These are phyloP conservation scores for Aspergillus uvarum DNA, from an alignment of 2,329 filamentous ascomycete species.

Conservation along the genomic window DNA sequence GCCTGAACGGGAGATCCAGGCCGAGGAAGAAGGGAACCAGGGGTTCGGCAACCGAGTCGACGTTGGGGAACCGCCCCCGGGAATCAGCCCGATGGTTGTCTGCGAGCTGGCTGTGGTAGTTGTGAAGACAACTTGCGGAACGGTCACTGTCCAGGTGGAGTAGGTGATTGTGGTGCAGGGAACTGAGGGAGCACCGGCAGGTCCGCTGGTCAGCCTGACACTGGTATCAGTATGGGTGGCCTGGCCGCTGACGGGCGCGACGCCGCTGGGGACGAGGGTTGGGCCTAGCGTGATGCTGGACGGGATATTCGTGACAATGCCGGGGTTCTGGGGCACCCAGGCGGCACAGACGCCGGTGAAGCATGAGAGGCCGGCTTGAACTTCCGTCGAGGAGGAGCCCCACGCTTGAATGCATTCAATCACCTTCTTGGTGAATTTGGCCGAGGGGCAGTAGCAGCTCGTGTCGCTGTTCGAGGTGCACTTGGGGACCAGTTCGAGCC, in stretches of 20 bases:
- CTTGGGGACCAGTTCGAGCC: conserved; percentile 65
- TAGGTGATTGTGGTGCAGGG: conserved; percentile 45
- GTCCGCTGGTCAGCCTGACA: conserved; percentile 18
- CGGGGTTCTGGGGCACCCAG: conserved; percentile 75
- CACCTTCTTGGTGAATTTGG: conserved; percentile 73
- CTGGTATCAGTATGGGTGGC: conserved; percentile 36
- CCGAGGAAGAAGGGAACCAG: conserved; percentile 19
- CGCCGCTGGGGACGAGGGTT: conserved; percentile 49
- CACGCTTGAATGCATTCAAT: conserved; percentile 79
- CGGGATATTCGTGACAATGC: conserved; percentile 73
- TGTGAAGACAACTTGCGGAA: conserved; percentile 47
- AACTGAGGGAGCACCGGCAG: conserved; percentile 24
- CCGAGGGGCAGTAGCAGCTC: conserved; percentile 81
- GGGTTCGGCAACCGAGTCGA: conserved; percentile 21
- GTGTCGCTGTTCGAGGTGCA: conserved; percentile 83
- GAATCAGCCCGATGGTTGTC: conserved; percentile 35
- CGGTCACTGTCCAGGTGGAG: conserved; percentile 43
- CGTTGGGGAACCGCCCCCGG: conserved; percentile 9
- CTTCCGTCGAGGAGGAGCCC: conserved; percentile 64
- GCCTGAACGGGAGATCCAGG: conserved; percentile 17
- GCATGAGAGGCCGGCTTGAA: conserved; percentile 73
- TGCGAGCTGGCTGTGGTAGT: conserved; percentile 31
- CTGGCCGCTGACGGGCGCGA: conserved; percentile 38
- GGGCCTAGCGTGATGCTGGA: conserved; percentile 55
- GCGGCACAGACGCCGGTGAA: conserved; percentile 88